Percentiles rank a stretch among this genome's conserved stretches.
Conservation (phyloP, 495 filamentous ascomycete species). For the Pseudoneurospora amorphoporcata region DNA sequence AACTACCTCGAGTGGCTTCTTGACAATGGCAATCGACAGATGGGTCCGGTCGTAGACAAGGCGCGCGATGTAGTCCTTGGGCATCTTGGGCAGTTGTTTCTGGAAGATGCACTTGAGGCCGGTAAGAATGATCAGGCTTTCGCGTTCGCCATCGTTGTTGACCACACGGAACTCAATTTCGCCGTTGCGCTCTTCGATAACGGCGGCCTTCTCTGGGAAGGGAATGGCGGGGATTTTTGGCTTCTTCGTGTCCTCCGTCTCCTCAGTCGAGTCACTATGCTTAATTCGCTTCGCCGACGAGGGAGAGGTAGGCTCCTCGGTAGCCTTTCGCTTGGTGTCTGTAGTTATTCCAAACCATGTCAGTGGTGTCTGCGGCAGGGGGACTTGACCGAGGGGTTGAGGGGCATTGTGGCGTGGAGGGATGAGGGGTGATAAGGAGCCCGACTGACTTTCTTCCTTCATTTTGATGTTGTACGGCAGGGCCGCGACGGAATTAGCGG, state of each 20-base stretch:
- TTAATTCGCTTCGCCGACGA: slow-evolving; percentile 55
- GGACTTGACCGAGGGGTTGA: not conserved
- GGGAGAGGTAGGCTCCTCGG: slow-evolving; percentile 54
- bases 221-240: slow-evolving; percentile 49
- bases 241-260: slow-evolving; percentile 31
- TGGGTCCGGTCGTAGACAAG: slow-evolving; percentile 96
- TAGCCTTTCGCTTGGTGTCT: slow-evolving; percentile 72
- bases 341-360: not conserved
- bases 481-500: slow-evolving; percentile 3
- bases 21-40: slow-evolving; percentile 92
- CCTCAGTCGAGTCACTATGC: slow-evolving; percentile 44
- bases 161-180: slow-evolving; percentile 97
- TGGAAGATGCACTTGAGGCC: slow-evolving; percentile 98
- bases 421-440: not conserved
- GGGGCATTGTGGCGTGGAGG: not conserved
- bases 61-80: slow-evolving; percentile 95
- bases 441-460: slow-evolving; percentile 39
- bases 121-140: slow-evolving; percentile 88
- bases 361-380: not conserved
- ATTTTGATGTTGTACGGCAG: slow-evolving; percentile 19
- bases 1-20: slow-evolving; percentile 89
- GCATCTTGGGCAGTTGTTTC: slow-evolving; percentile 98
- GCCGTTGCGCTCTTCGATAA: slow-evolving; percentile 86
- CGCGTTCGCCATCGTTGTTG: slow-evolving; percentile 83
- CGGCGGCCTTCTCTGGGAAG: slow-evolving; percentile 86